Conservation (phyloP, 306 rosid species). For the Calophaca sinica region DNA sequence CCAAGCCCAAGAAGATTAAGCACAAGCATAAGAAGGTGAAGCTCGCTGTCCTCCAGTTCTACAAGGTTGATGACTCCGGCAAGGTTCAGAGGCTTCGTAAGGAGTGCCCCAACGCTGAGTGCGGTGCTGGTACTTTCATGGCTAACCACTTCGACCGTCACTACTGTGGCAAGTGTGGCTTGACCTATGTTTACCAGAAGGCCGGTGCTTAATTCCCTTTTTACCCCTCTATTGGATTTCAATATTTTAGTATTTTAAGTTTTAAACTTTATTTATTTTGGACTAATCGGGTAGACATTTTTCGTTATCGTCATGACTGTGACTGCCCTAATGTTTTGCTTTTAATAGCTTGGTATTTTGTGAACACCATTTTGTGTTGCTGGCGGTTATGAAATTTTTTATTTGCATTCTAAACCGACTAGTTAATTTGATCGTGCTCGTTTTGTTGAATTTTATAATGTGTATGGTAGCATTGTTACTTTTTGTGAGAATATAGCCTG, state of each 20-base stretch:
- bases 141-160: slow-evolving; percentile 93
- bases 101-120: slow-evolving; percentile 91
- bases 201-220: slow-evolving; percentile 71
- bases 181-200: slow-evolving; percentile 88
- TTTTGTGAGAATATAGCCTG: too few relatives aligned
- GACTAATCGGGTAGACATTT: neutral
- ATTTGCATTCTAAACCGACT: too few relatives aligned
- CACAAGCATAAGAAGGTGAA: slow-evolving; percentile 97
- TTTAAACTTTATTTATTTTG: neutral
- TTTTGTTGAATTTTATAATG: too few relatives aligned
- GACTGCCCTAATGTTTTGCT: too few relatives aligned
- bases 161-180: slow-evolving; percentile 93
- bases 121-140: slow-evolving; percentile 96
- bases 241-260: neutral
- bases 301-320: neutral
- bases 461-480: too few relatives aligned
- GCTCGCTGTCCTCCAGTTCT: slow-evolving; percentile 84
- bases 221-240: neutral
- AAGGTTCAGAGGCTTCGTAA: slow-evolving; percentile 89
- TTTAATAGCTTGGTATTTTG: too few relatives aligned
- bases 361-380: neutral
- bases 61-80: slow-evolving; percentile 88
- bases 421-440: too few relatives aligned
- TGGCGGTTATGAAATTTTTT: too few relatives aligned
- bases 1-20: slow-evolving; percentile 96